phyloP scores from a whole-genome alignment of 345 rosid genomes.

The Physaria fendleri region DNA sequence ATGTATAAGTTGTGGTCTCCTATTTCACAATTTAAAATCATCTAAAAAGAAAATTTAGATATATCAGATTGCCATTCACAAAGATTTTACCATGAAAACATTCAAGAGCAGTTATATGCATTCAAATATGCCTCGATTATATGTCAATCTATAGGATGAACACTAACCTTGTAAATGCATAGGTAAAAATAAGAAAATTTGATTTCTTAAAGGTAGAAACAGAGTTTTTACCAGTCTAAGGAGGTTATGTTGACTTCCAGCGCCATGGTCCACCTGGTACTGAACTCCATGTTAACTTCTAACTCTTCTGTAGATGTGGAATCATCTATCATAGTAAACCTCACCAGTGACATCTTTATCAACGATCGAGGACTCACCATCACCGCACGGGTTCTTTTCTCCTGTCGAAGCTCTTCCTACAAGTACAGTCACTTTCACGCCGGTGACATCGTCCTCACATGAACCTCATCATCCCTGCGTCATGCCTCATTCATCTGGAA shows the following conservation, averaged over 20 bases:
- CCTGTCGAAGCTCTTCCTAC: no score
- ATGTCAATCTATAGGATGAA: neutral
- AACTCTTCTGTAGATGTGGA: neutral
- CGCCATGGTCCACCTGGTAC: neutral
- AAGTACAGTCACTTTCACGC: no score
- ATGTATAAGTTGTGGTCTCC: neutral
- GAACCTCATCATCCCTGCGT: no score
- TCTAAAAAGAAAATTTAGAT: neutral
- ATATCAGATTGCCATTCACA: neutral
- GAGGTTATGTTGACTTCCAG: neutral
- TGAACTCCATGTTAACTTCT: conserved; percentile 1
- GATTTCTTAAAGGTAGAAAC: neutral
- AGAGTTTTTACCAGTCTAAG: neutral
- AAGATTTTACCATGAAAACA: neutral
- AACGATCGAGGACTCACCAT: no score
- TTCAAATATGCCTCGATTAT: neutral
- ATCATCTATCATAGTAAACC: neutral
- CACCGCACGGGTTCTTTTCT: no score
- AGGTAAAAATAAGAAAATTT: neutral
- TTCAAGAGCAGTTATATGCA: neutral
- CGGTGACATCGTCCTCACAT: no score
- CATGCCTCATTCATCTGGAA: no score
- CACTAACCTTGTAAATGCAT: neutral
- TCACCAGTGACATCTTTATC: no score
- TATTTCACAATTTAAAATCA: neutral